phyloP scores from a whole-genome alignment of 73 alveolate species.

The Durusdinium trenchii region DNA sequence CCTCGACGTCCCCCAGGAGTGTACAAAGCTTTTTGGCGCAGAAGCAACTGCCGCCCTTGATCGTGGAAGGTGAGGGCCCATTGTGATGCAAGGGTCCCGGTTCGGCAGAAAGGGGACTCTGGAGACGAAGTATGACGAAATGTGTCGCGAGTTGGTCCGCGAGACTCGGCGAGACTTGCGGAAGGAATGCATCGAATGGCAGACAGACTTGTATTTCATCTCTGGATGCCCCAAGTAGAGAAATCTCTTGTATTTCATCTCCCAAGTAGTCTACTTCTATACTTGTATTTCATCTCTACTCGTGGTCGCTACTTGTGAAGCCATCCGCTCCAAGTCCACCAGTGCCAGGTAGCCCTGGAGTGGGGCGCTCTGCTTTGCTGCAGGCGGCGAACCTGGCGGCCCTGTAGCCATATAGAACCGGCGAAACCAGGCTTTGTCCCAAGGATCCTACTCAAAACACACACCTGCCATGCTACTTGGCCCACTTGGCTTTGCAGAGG shows the following conservation, averaged over 20 bases:
- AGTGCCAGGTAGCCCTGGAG: neutral
- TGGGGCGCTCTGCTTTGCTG: neutral
- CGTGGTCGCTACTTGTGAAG: neutral
- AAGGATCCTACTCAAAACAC: neutral
- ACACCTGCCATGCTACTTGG: too few relatives aligned
- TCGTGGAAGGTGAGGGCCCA: constrained; percentile 46
- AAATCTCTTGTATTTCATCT: too few relatives aligned
- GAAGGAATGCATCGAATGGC: too few relatives aligned
- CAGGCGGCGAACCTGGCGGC: too few relatives aligned
- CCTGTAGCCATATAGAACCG: too few relatives aligned
- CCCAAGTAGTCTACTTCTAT: too few relatives aligned
- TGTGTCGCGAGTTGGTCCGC: too few relatives aligned
- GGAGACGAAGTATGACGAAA: neutral
- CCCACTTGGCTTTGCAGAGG: too few relatives aligned
- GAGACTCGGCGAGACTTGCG: too few relatives aligned
- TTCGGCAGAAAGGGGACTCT: neutral
- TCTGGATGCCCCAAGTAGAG: too few relatives aligned
- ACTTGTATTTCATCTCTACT: too few relatives aligned
- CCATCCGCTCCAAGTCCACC: neutral
- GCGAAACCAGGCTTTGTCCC: neutral
- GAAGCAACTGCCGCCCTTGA: constrained; percentile 15
- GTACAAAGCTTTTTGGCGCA: constrained; percentile 30
- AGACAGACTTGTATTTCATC: too few relatives aligned
- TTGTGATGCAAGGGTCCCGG: neutral
- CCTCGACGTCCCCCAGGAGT: constrained; percentile 20